Evolutionary conservation across 352 stramenopile genomes (phyloP).

Genomic region (Phytophthora colocasiae): DNA sequence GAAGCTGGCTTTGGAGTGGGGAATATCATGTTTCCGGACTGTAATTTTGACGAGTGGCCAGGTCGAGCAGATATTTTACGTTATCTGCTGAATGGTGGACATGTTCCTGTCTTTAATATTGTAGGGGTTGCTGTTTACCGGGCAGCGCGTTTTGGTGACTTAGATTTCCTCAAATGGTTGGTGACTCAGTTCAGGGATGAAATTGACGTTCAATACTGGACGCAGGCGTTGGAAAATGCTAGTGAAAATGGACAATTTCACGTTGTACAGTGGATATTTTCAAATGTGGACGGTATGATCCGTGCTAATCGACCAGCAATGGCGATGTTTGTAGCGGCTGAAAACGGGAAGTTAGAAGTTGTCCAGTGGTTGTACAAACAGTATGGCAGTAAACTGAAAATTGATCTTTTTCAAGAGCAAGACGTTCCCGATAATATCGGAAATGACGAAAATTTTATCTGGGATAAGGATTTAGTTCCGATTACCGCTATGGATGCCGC

Average conservation of each 20-base stretch:
- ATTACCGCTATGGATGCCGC: constrained; percentile 16
- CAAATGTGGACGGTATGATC: constrained; percentile 1
- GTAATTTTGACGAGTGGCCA: not conserved
- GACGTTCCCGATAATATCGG: not conserved
- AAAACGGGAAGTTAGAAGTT: constrained; percentile 7
- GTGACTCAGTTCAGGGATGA: not conserved
- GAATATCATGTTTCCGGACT: not conserved
- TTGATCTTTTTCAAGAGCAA: constrained; percentile 3
- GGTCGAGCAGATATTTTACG: constrained; percentile 5
- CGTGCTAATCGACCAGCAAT: constrained; percentile 6
- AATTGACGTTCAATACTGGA: not conserved
- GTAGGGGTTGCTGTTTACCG: constrained; percentile 7
- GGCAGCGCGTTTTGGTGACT: constrained; percentile 11
- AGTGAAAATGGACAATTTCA: constrained; percentile 4
- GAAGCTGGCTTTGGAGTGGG: not conserved
- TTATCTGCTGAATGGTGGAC: constrained; percentile 10
- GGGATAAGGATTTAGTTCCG: constrained; percentile 6
- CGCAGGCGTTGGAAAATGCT: not conserved
- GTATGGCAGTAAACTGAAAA: constrained; percentile 5
- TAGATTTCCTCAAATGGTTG: constrained; percentile 19
- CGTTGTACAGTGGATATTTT: constrained; percentile 17
- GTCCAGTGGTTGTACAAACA: constrained; percentile 16
- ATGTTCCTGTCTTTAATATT: constrained; percentile 5
- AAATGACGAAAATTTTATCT: not conserved
- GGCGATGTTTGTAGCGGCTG: constrained; percentile 19